These are phyloP conservation scores for Backusella mclennaniae DNA, from an alignment of 192 early-diverging fungal species.

Conservation along the genomic window DNA sequence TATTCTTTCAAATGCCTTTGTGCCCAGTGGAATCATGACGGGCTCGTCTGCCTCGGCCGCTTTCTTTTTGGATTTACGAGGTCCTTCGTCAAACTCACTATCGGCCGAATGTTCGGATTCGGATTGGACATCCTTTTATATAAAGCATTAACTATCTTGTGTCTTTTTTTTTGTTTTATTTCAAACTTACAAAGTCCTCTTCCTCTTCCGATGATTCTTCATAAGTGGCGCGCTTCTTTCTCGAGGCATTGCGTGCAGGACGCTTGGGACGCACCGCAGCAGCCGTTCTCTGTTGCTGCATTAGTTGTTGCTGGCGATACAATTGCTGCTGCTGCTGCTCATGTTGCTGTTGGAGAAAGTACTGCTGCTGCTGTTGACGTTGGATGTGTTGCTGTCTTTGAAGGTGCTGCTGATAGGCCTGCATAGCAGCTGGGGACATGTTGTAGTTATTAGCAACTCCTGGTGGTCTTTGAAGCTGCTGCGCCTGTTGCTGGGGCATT, in stretches of 20 bases:
- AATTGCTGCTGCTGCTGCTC: neutral
- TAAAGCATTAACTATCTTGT: too few species aligned
- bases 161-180: neutral
- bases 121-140: constrained; percentile 19
- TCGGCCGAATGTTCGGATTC: constrained; percentile 22
- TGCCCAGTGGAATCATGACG: constrained; percentile 55
- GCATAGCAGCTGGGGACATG: constrained; percentile 1
- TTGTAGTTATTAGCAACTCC: neutral
- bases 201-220: constrained; percentile 30
- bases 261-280: neutral
- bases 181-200: constrained; percentile 21
- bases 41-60: constrained; percentile 37
- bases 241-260: constrained; percentile 23
- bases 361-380: neutral
- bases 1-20: constrained; percentile 51
- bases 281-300: neutral
- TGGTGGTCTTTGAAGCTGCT: neutral
- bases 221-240: constrained; percentile 27
- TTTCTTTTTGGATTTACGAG: constrained; percentile 15
- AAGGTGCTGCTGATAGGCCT: constrained; percentile 7
- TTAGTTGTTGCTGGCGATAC: constrained; percentile 10
- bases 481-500: neutral
- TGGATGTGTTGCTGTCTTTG: neutral
- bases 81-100: constrained; percentile 32
- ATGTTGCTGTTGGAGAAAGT: neutral